Base-by-base conservation (phyloP, 768 basidiomycete species). In the Astraeus odoratus region DNA sequence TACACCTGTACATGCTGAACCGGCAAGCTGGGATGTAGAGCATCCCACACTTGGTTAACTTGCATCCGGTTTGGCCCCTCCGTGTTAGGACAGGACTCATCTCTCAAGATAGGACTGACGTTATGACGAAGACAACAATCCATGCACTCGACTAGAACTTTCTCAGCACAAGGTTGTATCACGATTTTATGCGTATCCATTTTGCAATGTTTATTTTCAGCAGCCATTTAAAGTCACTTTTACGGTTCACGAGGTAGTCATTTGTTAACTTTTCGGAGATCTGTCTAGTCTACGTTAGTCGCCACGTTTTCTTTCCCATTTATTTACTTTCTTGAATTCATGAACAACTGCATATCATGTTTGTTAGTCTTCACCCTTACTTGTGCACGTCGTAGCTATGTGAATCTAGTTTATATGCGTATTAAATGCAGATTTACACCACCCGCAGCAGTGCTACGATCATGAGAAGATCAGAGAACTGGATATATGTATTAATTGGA, bases 1-100 rank as follows among this genome's bases (percentile, higher is more conserved):
- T 89, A 48, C 78, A 77, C 54, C 63, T 85, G 47, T 89, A 86
- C 57, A 78, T 88, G 57, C 65, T 85, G 44, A 87, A 83, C 60
- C 82, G 85, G 51, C 83, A 85, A 60, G 78, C 81, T 31, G 83
- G 83, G 49, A 67, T 81, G 64, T 80, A 62, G 52, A 24, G 63
- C 42, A 29, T 29, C 8, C 20, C 22, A 24, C 20, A 18, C 13
- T 34, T 43, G 41, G n/a, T 27, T 24, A 22, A 40, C 24, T 35
- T 31, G 34, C 35, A 26, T 31, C 19, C 23, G n/a, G n/a, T n/a
- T n/a, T n/a, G n/a, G n/a, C n/a, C n/a, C n/a, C n/a, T n/a, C n/a
- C n/a, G n/a, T n/a, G n/a, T n/a, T n/a, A n/a, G n/a, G n/a, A n/a
- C n/a, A n/a, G n/a, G n/a, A n/a, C n/a, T n/a, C n/a, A n/a, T n/a